Conservation (phyloP, 2,329 filamentous ascomycete species). For the Neophaeococcomyces mojaviensis region DNA sequence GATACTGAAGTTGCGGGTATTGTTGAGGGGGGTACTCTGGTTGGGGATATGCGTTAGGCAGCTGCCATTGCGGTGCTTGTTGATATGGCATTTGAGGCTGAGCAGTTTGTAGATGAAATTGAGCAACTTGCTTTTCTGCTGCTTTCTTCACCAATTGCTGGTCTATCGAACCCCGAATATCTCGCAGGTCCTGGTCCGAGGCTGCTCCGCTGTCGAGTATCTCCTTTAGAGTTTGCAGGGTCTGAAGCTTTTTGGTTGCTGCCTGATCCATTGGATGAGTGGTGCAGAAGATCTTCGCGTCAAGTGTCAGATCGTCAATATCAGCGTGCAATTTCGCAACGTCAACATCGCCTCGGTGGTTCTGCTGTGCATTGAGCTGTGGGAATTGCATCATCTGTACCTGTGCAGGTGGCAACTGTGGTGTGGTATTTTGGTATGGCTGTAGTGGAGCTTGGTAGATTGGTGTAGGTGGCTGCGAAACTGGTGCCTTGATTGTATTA, state of each 20-base stretch:
- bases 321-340: slow-evolving; percentile 74
- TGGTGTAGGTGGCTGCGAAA: slow-evolving; percentile 22
- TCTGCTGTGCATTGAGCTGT: slow-evolving; percentile 13
- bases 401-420: not conserved
- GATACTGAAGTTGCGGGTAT: slow-evolving; percentile 20
- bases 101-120: slow-evolving; percentile 24
- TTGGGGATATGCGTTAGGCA: slow-evolving; percentile 20
- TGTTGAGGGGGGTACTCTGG: slow-evolving; percentile 26
- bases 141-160: slow-evolving; percentile 36
- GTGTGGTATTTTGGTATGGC: slow-evolving; percentile 10
- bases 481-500: slow-evolving; percentile 12
- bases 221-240: slow-evolving; percentile 23
- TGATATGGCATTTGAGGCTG: slow-evolving; percentile 25
- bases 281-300: slow-evolving; percentile 23
- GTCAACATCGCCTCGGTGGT: slow-evolving; percentile 35
- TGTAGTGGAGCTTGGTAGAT: slow-evolving; percentile 27
- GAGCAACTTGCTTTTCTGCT: slow-evolving; percentile 34
- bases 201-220: slow-evolving; percentile 21
- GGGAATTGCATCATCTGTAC: not conserved
- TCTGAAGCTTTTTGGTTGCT: slow-evolving; percentile 20
- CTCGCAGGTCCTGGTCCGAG: slow-evolving; percentile 18
- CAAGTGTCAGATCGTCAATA: slow-evolving; percentile 30
- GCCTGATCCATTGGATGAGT: slow-evolving; percentile 23
- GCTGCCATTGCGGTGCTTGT: slow-evolving; percentile 23
- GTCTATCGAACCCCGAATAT: slow-evolving; percentile 20